Conservation (phyloP, 2,329 filamentous ascomycete genomes). For the Hansfordia pulvinata region DNA sequence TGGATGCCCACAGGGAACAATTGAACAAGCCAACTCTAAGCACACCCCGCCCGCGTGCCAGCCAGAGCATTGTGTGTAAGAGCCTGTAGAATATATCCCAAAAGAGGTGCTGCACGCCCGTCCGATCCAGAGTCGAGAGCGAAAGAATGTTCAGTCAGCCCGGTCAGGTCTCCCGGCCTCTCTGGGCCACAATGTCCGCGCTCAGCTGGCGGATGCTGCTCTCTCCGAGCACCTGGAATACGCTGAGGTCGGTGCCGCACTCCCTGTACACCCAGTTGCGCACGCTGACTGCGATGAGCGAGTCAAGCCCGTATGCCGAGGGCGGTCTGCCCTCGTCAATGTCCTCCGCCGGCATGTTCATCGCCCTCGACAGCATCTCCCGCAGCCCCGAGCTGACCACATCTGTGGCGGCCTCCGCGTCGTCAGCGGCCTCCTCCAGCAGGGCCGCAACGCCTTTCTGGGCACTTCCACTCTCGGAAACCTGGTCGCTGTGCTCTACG, state of each 20-base stretch:
- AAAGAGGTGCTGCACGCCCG: no score
- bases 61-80: no score
- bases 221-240: slow-evolving; percentile 33
- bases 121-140: no score
- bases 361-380: slow-evolving; percentile 26
- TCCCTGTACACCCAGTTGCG: slow-evolving; percentile 35
- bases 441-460: slow-evolving; percentile 2
- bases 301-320: slow-evolving; percentile 36
- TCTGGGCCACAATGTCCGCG: slow-evolving; percentile 20
- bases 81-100: no score
- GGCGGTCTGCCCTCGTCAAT: slow-evolving; percentile 26
- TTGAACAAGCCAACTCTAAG: no score
- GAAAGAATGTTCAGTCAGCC: no score
- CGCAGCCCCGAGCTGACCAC: slow-evolving; percentile 23
- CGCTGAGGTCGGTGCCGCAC: slow-evolving; percentile 27
- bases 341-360: slow-evolving; percentile 28
- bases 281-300: slow-evolving; percentile 35
- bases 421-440: slow-evolving; percentile 18
- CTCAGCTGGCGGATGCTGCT: slow-evolving; percentile 24
- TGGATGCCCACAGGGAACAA: no score
- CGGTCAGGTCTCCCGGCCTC: no score
- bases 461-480: no score
- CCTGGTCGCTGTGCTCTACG: no score
- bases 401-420: slow-evolving; percentile 14
- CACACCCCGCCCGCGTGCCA: no score